Percentiles rank a stretch among this genome's conserved stretches.
phyloP scores from a whole-genome alignment of 73 alveolate species.

The Paramecium octaurelia region DNA sequence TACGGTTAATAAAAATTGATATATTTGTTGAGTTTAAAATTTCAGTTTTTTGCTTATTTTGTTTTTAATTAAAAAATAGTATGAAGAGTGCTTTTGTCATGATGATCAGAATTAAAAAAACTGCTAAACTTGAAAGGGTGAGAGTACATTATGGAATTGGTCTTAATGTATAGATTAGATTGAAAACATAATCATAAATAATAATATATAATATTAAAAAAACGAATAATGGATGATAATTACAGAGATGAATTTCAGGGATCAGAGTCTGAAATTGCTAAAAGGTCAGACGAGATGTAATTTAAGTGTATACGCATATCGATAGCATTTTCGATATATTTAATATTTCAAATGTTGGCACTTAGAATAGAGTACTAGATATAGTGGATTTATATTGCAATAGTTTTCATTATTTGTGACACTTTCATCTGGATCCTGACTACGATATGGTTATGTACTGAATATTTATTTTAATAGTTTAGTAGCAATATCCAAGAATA shows the following conservation, averaged over 20 bases:
- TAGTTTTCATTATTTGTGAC: not conserved
- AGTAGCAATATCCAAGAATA: constrained; percentile 6
- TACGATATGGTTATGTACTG: not conserved
- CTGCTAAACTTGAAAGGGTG: not conserved
- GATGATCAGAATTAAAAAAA: not conserved
- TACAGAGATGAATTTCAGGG: not conserved
- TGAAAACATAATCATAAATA: not conserved
- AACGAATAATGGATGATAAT: constrained; percentile 2
- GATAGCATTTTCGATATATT: not conserved
- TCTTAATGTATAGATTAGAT: not conserved
- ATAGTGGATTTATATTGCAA: not conserved
- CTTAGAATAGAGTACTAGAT: not conserved
- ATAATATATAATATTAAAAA: not conserved
- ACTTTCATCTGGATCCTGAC: not conserved
- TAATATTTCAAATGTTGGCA: not conserved
- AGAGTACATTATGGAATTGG: not conserved
- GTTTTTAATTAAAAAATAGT: not conserved
- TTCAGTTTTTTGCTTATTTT: not conserved
- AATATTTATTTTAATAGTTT: not conserved
- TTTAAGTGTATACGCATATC: not conserved
- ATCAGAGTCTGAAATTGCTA: not conserved
- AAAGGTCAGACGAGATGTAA: not conserved
- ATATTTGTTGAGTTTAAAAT: not conserved
- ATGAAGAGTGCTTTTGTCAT: not conserved
- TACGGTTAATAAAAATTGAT: not conserved